These are phyloP conservation scores for Intubia oerlemansii DNA, from an alignment of 2,329 filamentous ascomycete genomes.

Conservation along the genomic window DNA sequence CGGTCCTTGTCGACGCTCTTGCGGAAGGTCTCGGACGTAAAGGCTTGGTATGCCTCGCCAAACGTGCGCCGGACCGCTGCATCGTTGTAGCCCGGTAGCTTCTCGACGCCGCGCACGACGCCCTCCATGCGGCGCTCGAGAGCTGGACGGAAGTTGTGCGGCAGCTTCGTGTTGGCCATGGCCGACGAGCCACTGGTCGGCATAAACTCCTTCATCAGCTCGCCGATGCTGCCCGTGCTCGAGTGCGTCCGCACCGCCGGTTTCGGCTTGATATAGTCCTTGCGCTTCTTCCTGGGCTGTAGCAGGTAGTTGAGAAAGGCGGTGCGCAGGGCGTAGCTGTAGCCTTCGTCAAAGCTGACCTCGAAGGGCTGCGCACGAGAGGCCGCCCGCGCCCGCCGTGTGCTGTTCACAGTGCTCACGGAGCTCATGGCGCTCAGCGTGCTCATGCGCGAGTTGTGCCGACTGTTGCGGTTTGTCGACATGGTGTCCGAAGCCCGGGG, in stretches of 20 bases:
- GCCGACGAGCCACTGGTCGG: conserved; percentile 16
- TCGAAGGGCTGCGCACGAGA: conserved; percentile 22
- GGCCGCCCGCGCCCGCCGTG: conserved; percentile 17
- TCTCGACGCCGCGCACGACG: conserved; percentile 64
- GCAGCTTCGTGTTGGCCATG: conserved; percentile 36
- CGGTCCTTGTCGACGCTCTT: conserved; percentile 88
- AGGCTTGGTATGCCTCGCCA: conserved; percentile 79
- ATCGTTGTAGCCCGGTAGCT: conserved; percentile 74
- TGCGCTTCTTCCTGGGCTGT: conserved; percentile 72
- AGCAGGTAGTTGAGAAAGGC: conserved; percentile 87
- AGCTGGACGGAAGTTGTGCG: conserved; percentile 28
- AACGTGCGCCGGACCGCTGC: conserved; percentile 83
- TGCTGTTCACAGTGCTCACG: no score
- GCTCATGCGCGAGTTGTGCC: conserved; percentile 21
- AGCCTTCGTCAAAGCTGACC: conserved; percentile 58
- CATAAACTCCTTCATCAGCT: conserved; percentile 73
- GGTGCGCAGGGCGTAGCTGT: conserved; percentile 72
- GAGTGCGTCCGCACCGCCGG: conserved; percentile 5
- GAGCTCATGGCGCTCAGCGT: no score
- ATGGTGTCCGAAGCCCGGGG: no score
- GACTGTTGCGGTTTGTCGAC: conserved; percentile 24
- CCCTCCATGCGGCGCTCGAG: conserved; percentile 56
- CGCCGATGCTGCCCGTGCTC: conserved; percentile 44
- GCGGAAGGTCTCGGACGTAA: conserved; percentile 73
- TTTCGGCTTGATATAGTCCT: conserved; percentile 57